Base-by-base conservation (phyloP, 2,329 filamentous ascomycete genomes). In the Mycosphaerella sp. region DNA sequence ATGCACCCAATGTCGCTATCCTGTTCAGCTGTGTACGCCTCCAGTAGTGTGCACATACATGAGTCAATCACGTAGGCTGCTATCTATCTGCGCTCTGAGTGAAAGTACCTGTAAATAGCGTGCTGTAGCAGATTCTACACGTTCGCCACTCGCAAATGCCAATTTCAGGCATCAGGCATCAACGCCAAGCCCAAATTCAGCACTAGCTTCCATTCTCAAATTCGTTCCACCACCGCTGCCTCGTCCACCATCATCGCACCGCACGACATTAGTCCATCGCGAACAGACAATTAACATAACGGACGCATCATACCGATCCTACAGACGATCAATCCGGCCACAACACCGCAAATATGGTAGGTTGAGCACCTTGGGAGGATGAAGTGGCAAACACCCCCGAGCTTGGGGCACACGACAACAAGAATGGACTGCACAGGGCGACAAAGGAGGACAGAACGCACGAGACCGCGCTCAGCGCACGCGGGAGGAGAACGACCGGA, bases 281-380 rank as follows among this genome's bases (percentile, higher is more conserved):
- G 49, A 55, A 52, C 28, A 41, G 45, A 58, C 53, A 49, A 55
- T 32, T 40, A 49, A 55, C 39, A 32, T 36, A 39, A 27, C 35
- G 45, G 44, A 54, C 49, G 34, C 41, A 59, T 56, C 48, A 50
- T 49, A 44, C 34, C 47, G 35, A 50, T 21, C 32, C 44, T 34
- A 39, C 13, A 50, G 36, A 49, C 43, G 40, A 48, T 53, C 42
- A 52, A 30, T 59, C 53, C 46, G 56, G 52, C 44, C 48, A 49
- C 52, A 56, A 59, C 41, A 63, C 61, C 60, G 62, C 56, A 52
- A 65, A 59, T 44, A 65, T 65, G 62, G 62, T 65, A 62, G 50
- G 62, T 62, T 39, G 4, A 14, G 27, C 25, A 37, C 49, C 54
- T 47, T 41, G 32, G 42, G 49, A 49, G 30, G 41, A 46, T 28